These are phyloP conservation scores for Bidens hawaiensis DNA, from an alignment of 140 eudicot genomes.

Conservation along the genomic window DNA sequence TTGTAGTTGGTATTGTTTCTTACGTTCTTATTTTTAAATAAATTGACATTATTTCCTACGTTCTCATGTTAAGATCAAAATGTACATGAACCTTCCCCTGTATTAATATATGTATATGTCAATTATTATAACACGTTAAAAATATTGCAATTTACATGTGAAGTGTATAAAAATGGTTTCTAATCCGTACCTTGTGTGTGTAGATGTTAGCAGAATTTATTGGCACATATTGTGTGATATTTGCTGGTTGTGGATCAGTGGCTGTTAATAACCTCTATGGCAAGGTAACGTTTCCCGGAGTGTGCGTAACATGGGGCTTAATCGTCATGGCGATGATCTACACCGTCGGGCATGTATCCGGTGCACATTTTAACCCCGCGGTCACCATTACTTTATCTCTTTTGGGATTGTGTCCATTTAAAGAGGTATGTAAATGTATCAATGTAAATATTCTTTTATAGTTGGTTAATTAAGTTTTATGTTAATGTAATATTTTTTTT, in stretches of 20 bases:
- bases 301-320: conserved; percentile 73
- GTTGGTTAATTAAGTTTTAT: background rate
- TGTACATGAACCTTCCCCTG: too few relatives aligned
- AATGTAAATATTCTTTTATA: background rate
- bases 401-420: conserved; percentile 42
- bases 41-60: too few relatives aligned
- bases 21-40: too few relatives aligned
- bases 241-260: conserved; percentile 71
- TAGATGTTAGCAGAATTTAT: conserved; percentile 67
- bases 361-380: conserved; percentile 81
- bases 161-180: too few relatives aligned
- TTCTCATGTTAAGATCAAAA: too few relatives aligned
- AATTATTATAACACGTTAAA: too few relatives aligned
- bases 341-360: conserved; percentile 65
- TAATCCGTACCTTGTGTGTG: too few relatives aligned
- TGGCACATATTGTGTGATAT: conserved; percentile 64
- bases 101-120: background rate
- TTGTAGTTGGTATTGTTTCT: too few relatives aligned
- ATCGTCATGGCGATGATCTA: conserved; percentile 76
- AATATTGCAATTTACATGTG: too few relatives aligned
- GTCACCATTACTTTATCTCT: conserved; percentile 60
- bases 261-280: conserved; percentile 55
- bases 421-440: conserved; percentile 31
- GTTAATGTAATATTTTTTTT: too few relatives aligned
- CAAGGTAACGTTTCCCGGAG: conserved; percentile 56